Percentiles rank a stretch among this genome's conserved stretches.
Evolutionary conservation across 495 filamentous ascomycete genomes (phyloP).

Genomic region (Aspergillus sclerotioniger): DNA sequence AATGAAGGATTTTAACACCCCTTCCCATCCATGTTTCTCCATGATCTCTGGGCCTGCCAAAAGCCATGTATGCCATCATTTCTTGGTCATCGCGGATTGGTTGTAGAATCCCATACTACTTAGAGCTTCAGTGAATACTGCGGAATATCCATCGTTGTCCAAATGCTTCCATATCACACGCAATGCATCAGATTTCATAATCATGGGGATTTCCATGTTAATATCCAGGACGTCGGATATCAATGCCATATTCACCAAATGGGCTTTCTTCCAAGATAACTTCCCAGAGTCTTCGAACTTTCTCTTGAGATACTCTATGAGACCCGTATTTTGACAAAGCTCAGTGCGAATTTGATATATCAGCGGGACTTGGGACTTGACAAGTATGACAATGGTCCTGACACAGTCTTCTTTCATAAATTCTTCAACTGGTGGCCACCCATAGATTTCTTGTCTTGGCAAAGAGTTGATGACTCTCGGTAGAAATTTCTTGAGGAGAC

Average conservation of each 20-base stretch:
- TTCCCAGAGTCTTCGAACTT: no score
- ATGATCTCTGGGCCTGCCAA: neutral
- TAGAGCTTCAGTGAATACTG: neutral
- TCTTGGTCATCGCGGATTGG: neutral
- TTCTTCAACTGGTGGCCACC: neutral
- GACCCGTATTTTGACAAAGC: neutral
- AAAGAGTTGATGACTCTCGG: neutral
- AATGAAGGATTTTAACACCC: neutral
- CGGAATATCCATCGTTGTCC: no score
- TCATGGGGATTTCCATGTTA: no score
- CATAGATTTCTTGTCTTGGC: neutral
- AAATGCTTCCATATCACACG: no score
- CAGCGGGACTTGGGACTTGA: neutral
- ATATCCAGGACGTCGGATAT: no score
- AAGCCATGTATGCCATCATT: neutral
- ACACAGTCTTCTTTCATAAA: neutral
- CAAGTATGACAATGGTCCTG: neutral
- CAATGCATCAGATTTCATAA: no score
- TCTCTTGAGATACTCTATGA: neutral
- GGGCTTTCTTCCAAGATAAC: no score
- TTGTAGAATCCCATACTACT: neutral
- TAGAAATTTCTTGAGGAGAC: neutral
- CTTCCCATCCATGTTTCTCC: neutral
- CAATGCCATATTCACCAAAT: no score
- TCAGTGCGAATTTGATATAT: neutral